Base-by-base conservation (phyloP, 1,284 basidiomycete species). In the Thecaphora frezii region DNA sequence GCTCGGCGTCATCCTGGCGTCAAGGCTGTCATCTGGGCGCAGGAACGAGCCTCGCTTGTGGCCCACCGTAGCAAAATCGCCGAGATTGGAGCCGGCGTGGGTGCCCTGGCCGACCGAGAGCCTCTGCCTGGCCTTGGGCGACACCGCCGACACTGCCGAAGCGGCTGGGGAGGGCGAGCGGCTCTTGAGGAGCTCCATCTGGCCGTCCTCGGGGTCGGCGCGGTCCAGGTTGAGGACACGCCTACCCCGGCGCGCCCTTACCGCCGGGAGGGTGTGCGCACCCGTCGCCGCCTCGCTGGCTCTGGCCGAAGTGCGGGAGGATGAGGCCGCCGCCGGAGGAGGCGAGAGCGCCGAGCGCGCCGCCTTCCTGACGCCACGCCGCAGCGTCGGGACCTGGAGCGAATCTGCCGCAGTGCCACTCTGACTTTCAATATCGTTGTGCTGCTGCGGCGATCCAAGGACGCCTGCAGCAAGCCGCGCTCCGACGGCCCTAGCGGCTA, bases 1-100 rank as follows among this genome's bases (percentile, higher is more conserved):
- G 37, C 57, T 61, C 26, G 64, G 19, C 5, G 56, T 50, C 24
- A 60, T 63, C 13, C 48, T 53, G 13, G 59, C 56, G 22, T 66
- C 65, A 2, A 62, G 56, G 51, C 54, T 56, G 44, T 61, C 62
- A 36, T 70, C 68, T 7, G 59, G 64, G 21, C 64, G 59, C 28
- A 67, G 55, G 12, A 55, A 70, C 10, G 64, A 60, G 43, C 57
- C 47, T 10, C 61, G 55, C 36, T 51, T 43, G 24, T 45, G 41
- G 19, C 49, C 44, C n/a, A 58, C 39, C 25, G 61, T 58, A 12
- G 63, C 33, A 36, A 8, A 36, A 58, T 25, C 54, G 63, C 42
- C 58, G 63, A 48, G 58, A 58, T 22, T 54, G 54, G 9, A 66
- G 51, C 13, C 52, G 30, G 14, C 51, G 41, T 18, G 49, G 40